Evolutionary conservation across 1,139 yeast genomes (phyloP).

Genomic region (Groenewaldozyma sp.): DNA sequence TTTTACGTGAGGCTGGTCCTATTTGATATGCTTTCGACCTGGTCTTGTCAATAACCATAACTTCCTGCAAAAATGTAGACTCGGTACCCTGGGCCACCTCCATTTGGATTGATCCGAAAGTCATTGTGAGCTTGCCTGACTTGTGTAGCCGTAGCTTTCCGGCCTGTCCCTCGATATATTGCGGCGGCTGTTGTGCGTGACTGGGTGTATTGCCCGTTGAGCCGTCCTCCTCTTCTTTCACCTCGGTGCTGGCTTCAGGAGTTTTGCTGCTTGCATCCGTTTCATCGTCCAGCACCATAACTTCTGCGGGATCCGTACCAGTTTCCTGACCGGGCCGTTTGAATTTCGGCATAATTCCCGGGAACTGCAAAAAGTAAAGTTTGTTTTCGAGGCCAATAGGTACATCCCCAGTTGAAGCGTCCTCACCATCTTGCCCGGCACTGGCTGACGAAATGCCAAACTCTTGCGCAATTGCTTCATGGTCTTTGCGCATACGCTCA

Average conservation of each 20-base stretch:
- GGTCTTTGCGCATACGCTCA: constrained; percentile 21
- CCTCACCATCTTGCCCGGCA: constrained; percentile 5
- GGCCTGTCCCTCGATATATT: constrained; percentile 44
- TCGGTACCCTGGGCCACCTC: constrained; percentile 69
- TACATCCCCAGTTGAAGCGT: background rate
- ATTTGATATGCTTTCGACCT: constrained; percentile 43
- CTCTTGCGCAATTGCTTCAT: constrained; percentile 22
- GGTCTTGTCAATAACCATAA: constrained; percentile 49
- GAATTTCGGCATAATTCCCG: constrained; percentile 55
- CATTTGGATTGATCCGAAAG: constrained; percentile 60
- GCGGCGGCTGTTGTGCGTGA: constrained; percentile 6
- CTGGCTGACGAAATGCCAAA: constrained; percentile 16
- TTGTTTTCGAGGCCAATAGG: constrained; percentile 24
- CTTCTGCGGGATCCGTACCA: constrained; percentile 10
- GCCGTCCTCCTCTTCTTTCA: background rate
- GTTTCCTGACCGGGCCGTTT: constrained; percentile 17
- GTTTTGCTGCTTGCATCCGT: constrained; percentile 7
- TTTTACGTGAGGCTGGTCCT: constrained; percentile 53
- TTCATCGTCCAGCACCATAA: constrained; percentile 13
- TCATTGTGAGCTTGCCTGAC: constrained; percentile 70
- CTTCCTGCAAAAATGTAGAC: constrained; percentile 64
- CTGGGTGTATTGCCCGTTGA: background rate
- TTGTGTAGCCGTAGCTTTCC: constrained; percentile 69
- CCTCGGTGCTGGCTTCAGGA: constrained; percentile 2
- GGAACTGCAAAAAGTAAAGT: constrained; percentile 60